Percentiles rank a stretch among this genome's conserved stretches.
Conservation (phyloP, 169 alveolate genomes). For the Pseudocohnilembus persalinus region DNA sequence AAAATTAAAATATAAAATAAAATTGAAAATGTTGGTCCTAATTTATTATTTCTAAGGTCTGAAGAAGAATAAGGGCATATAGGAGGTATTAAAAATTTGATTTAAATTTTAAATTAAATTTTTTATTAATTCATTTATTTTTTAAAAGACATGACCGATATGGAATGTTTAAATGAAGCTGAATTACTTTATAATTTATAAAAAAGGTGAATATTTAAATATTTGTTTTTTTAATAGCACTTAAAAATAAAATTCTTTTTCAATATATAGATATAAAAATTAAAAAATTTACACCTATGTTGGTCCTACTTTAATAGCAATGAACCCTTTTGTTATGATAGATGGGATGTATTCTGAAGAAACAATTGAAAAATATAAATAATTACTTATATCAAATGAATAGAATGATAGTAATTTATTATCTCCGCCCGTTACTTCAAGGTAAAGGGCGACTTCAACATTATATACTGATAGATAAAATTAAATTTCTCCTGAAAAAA, state of each 20-base stretch:
- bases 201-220: slow-evolving; percentile 63
- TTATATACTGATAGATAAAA: no score
- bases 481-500: no score
- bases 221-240: background rate
- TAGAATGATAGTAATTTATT: background rate
- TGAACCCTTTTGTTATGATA: slow-evolving; percentile 79
- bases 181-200: slow-evolving; percentile 30
- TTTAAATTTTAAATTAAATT: no score
- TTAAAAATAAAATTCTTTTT: no score
- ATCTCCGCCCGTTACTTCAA: no score
- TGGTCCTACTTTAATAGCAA: slow-evolving; percentile 82
- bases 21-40: background rate
- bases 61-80: background rate
- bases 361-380: background rate
- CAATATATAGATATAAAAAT: slow-evolving; percentile 43
- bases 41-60: background rate
- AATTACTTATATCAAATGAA: background rate
- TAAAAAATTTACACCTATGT: slow-evolving; percentile 69
- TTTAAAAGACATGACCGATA: slow-evolving; percentile 3
- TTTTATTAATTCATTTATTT: background rate
- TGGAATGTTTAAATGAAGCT: slow-evolving; percentile 16
- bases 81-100: background rate
- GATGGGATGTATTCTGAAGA: slow-evolving; percentile 19
- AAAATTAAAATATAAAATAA: no score
- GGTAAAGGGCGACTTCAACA: no score